phyloP scores from a whole-genome alignment of 257 asterid species.

The Capsicum pubescens region DNA sequence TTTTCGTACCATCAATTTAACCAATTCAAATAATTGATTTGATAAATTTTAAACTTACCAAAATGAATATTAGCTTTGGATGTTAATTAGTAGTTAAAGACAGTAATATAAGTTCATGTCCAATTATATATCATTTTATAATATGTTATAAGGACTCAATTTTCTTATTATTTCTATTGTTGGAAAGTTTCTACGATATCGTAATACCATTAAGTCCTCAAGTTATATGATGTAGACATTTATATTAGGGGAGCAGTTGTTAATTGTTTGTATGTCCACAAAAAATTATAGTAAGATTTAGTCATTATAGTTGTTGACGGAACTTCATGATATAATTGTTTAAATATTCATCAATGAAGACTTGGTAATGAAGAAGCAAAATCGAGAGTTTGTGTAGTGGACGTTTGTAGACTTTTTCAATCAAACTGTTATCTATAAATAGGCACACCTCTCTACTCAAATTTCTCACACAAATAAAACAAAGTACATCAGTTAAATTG shows the following conservation, averaged over 20 bases:
- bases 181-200: neutral
- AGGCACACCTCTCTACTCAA: neutral
- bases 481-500: neutral
- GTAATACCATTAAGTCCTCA: neutral
- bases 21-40: no score
- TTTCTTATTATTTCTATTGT: neutral
- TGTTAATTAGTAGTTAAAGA: neutral
- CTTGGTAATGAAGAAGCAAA: conserved; percentile 3
- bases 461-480: neutral
- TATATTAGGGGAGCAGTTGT: neutral
- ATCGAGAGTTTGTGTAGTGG: neutral
- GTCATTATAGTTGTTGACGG: neutral
- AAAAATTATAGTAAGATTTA: neutral
- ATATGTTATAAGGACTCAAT: neutral
- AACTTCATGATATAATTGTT: neutral
- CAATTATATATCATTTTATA: neutral
- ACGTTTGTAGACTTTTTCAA: neutral
- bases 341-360: neutral
- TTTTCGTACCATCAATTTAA: no score
- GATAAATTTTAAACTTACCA: neutral
- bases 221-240: neutral
- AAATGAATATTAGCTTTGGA: neutral
- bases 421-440: neutral
- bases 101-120: neutral
- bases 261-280: neutral